Evolutionary conservation across 805 yeast species (phyloP), one percentile per base, ranked within the genome.

Genomic region (Zygosaccharomyces rouxii): DNA sequence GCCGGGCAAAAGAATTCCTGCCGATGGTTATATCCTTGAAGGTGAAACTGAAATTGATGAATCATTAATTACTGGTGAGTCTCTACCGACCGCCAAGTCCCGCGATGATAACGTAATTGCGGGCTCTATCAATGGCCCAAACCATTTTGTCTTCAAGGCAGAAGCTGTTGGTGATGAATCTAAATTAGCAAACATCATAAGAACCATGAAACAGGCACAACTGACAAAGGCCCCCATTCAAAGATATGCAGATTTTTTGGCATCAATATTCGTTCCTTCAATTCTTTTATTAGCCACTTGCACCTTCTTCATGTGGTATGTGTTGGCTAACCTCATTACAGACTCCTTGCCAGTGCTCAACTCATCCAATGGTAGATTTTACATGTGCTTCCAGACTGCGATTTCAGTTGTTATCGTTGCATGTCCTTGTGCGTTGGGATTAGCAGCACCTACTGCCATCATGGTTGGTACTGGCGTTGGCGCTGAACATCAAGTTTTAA

Each of bases 391-490:
- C 48, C 82, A 86, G 58, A 76, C 90, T 40, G 84, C 95, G 5
- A 92, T 94, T 23, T 83, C 95, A 5, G 99, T 94, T 4, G 79
- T 95, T 54, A 97, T 94, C 9, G 97, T 94, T 43, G 99, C 99
- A 1, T 94, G 99, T 68, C 99, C 99, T 0, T 94, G 99, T 75
- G 98, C 99, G 0, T 70, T 94, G 21, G 99, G 99, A 2, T 74
- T 94, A 44, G 97, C 97, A 3, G 96, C 98, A 0, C 99, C 99
- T 1, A 95, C 99, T 1, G 98, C 98, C 0, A 88, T 94, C 9
- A 94, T 95, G 97, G 99, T 94, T 2, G 99, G 97, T 7, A 92
- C 98, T 2, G 99, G 99, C 35, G 84, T 89, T 19, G 98, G 96
- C 35, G 98, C 99, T 0, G 67, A 78, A 11, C 75, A 88, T 65